Percentiles rank a stretch among this genome's conserved stretches.
Evolutionary conservation across 306 rosid genomes (phyloP).

Genomic region (Benincasa hispida): DNA sequence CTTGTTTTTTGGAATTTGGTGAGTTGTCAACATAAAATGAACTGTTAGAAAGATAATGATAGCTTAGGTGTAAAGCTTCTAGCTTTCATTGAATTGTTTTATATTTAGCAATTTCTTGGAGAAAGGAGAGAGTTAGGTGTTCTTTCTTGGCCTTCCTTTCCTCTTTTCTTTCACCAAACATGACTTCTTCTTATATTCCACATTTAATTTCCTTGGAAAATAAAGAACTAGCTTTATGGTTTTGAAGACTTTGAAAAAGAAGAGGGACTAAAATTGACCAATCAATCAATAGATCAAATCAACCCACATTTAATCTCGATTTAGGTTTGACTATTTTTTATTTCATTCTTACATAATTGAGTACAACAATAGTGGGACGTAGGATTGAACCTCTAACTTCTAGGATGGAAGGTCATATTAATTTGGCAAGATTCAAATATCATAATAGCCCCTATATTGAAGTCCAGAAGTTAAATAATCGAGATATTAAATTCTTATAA

Average conservation of each 20-base stretch:
- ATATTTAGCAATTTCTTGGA: background rate
- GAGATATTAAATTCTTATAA: no score
- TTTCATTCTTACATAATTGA: no score
- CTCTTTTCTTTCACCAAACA: background rate
- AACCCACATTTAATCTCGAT: no score
- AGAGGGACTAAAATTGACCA: background rate
- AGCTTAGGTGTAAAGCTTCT: background rate
- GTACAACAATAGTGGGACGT: no score
- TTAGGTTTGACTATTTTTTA: no score
- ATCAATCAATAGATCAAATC: no score
- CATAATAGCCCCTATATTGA: accelerated
- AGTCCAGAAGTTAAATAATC: no score
- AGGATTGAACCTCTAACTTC: no score
- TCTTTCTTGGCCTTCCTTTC: background rate
- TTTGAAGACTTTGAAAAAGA: background rate
- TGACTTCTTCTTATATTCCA: background rate
- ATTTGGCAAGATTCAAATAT: no score
- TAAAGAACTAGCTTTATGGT: background rate
- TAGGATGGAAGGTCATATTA: no score
- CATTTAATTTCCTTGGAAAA: background rate
- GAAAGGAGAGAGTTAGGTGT: background rate
- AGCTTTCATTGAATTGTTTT: background rate
- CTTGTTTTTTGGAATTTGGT: background rate
- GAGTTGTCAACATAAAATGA: background rate
- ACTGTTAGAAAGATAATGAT: background rate